Evolutionary conservation across 805 yeast genomes (phyloP).

Genomic region (Saccharomycopsis sp.): DNA sequence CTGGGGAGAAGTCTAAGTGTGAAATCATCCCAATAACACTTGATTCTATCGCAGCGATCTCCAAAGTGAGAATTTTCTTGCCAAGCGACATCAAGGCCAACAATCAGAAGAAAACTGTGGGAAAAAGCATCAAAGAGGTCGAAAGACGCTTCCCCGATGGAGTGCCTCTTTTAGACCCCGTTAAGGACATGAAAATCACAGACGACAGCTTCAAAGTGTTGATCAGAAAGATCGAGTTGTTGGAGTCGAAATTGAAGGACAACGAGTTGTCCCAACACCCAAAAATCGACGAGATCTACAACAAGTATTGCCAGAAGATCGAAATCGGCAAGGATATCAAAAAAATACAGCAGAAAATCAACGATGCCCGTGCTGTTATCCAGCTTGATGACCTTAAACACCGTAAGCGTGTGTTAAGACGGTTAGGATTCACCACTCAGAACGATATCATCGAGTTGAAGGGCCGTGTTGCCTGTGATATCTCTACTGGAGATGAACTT

Average conservation of each 20-base stretch:
- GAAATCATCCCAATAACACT: constrained; percentile 83
- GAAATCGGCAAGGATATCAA: constrained; percentile 53
- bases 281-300: constrained; percentile 55
- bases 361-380: constrained; percentile 82
- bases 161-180: constrained; percentile 84
- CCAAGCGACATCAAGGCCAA: constrained; percentile 67
- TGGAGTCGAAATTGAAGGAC: constrained; percentile 64
- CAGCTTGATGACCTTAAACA: constrained; percentile 91
- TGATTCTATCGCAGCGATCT: constrained; percentile 64
- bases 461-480: constrained; percentile 97
- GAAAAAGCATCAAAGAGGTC: constrained; percentile 73
- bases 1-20: constrained; percentile 62
- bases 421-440: constrained; percentile 82
- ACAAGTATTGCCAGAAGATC: constrained; percentile 58
- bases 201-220: constrained; percentile 46
- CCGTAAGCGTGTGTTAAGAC: constrained; percentile 86
- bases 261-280: constrained; percentile 64
- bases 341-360: constrained; percentile 53
- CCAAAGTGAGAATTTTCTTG: constrained; percentile 72
- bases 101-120: constrained; percentile 53
- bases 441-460: constrained; percentile 89
- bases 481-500: constrained; percentile 80
- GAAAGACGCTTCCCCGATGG: constrained; percentile 83
- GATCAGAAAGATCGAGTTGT: constrained; percentile 70
- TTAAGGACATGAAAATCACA: constrained; percentile 80